Evolutionary conservation across 2,329 filamentous ascomycete species (phyloP), one percentile per base, ranked within the genome.

Genomic region (Fusarium decemcellulare): DNA sequence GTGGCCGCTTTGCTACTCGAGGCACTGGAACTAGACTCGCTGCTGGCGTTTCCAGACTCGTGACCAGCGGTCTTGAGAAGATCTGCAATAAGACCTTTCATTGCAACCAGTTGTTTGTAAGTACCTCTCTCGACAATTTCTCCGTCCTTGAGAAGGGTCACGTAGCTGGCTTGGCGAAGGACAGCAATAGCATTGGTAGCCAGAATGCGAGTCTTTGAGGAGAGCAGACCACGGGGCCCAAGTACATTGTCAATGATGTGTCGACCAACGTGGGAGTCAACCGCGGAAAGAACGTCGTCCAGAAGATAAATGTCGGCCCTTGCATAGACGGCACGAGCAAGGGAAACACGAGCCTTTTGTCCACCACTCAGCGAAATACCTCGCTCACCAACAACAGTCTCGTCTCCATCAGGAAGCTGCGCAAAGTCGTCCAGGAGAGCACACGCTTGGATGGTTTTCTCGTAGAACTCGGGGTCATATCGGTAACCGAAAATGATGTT

Each of bases 401-500:
- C 93, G 76, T 99, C 97, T 30, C 97, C 96, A 77, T 99, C 96
- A 4, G 96, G 96, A 51, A 99, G 87, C 72, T 93, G 94, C 48
- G 91, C 88, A 81, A 99, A 98, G 78, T 99, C 96, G 71, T 98
- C 95, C 7, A 92, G 77, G 36, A 99, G 85, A 47, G 96, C 96
- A 78, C 97, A 99, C 42, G 96, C 95, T 77, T 93, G 91, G 53
- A 99, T 86, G 1, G 95, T 98, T 76, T 93, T 91, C 59, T 98
- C 93, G 81, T 99, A 99, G 80, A 99, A 99, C 32, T 91, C 88
- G 6, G 95, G 91, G 80, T 99, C 95, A 85, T 93, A 98, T 48
- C 93, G 91, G 81, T 99, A 94, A 2, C 96, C 96, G 76, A 99
- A 99, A 6, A 98, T 86, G 72, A 99, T 97, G 77, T 99, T 99